phyloP scores from a whole-genome alignment of 805 yeast species.

The Cyberlindnera mycetangii region DNA sequence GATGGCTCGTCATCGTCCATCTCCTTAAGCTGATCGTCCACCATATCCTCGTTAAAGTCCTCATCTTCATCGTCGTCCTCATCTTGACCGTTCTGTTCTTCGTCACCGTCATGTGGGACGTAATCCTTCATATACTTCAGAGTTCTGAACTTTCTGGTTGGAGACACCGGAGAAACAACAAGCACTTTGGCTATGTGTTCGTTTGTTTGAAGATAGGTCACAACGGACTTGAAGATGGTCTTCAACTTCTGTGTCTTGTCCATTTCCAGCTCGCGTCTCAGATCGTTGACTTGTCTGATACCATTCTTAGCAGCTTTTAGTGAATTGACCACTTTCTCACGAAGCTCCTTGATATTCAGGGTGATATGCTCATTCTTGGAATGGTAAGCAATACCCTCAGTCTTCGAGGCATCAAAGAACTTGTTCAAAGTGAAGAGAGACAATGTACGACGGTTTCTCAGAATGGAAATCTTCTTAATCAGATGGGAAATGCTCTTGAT shows the following conservation, averaged over 20 bases:
- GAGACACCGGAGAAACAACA: conserved; percentile 45
- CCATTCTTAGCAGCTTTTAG: conserved; percentile 58
- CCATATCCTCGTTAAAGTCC: conserved; percentile 23
- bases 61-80: conserved; percentile 33
- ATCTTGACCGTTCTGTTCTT: conserved; percentile 29
- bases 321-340: conserved; percentile 41
- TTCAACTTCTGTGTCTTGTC: conserved; percentile 39
- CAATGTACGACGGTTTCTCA: conserved; percentile 49
- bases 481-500: conserved; percentile 52
- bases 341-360: conserved; percentile 29
- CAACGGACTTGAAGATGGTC: conserved; percentile 47
- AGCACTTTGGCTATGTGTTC: conserved; percentile 50
- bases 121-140: conserved; percentile 42
- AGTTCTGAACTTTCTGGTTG: conserved; percentile 47
- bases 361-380: conserved; percentile 26
- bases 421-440: conserved; percentile 49
- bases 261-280: conserved; percentile 55
- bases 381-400: conserved; percentile 16
- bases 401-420: conserved; percentile 32
- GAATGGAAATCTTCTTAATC: conserved; percentile 38
- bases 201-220: conserved; percentile 41
- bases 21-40: conserved; percentile 27
- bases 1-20: conserved; percentile 23
- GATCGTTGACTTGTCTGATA: conserved; percentile 57
- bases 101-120: conserved; percentile 29